Evolutionary conservation across 2,329 filamentous ascomycete species (phyloP).

Genomic region (Aspergillus neotritici): DNA sequence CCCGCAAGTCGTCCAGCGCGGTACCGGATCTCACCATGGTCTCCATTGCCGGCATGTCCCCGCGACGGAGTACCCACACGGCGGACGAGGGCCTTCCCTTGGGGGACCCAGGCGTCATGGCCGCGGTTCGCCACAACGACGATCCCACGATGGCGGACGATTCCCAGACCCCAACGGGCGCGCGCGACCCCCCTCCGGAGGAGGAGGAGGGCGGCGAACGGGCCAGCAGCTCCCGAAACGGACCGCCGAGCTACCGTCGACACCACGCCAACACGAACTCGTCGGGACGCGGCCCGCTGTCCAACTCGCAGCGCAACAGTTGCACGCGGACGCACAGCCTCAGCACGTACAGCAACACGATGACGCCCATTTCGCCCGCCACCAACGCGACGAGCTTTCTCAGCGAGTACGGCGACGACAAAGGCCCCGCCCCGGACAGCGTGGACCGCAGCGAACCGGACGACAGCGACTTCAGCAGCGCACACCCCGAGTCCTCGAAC

Average conservation of each 20-base stretch:
- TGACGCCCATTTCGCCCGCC: slow-evolving; percentile 38
- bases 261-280: slow-evolving; percentile 32
- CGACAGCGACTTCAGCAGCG: slow-evolving; percentile 25
- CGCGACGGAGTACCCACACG: slow-evolving; percentile 8
- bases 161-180: slow-evolving; percentile 7
- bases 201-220: slow-evolving; percentile 20
- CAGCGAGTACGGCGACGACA: slow-evolving; percentile 39
- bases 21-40: slow-evolving; percentile 24
- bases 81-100: slow-evolving; percentile 11
- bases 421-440: slow-evolving; percentile 24
- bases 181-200: slow-evolving; percentile 6
- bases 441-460: slow-evolving; percentile 26
- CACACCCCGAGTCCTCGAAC: slow-evolving; percentile 29
- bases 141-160: slow-evolving; percentile 10
- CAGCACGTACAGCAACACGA: slow-evolving; percentile 39
- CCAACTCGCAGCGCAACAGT: slow-evolving; percentile 33
- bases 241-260: slow-evolving; percentile 14
- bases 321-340: slow-evolving; percentile 38
- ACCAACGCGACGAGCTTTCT: slow-evolving; percentile 44
- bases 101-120: slow-evolving; percentile 24
- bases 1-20: slow-evolving; percentile 29
- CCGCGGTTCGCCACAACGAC: slow-evolving; percentile 26
- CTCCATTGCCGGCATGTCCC: slow-evolving; percentile 18
- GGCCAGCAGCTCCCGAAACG: slow-evolving; percentile 27
- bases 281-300: slow-evolving; percentile 29